Evolutionary conservation across 140 eudicot species (phyloP).

Genomic region (Ambrosia hybrid): DNA sequence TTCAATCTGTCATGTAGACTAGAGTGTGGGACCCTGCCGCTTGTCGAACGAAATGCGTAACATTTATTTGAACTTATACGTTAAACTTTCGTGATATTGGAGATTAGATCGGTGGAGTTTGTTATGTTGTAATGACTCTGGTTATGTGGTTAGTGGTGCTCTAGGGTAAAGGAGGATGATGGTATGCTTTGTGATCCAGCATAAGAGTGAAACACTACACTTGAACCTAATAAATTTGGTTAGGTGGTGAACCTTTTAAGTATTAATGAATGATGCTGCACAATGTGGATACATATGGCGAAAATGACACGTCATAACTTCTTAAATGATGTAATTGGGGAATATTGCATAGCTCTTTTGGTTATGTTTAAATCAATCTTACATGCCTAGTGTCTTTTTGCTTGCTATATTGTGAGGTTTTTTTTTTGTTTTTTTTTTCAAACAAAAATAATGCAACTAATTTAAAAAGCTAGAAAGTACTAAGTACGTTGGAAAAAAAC

Average conservation of each 20-base stretch:
- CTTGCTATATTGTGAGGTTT: neutral
- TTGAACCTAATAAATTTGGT: slow-evolving; percentile 9
- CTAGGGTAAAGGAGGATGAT: neutral
- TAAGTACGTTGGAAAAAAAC: neutral
- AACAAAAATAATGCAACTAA: slow-evolving; percentile 12
- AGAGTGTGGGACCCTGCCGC: neutral
- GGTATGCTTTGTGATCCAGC: neutral
- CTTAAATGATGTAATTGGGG: neutral
- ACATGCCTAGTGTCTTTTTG: slow-evolving; percentile 8
- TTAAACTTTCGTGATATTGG: neutral
- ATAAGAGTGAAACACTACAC: neutral
- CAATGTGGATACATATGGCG: slow-evolving; percentile 6
- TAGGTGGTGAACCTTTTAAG: slow-evolving; percentile 1
- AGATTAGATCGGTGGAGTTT: neutral
- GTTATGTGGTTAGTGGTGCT: neutral
- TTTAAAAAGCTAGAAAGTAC: slow-evolving; percentile 14
- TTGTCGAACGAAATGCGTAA: neutral
- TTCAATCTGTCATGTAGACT: neutral
- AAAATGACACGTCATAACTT: neutral
- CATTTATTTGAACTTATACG: neutral
- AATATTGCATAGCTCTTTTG: neutral
- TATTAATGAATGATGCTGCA: neutral
- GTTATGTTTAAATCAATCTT: slow-evolving; percentile 1
- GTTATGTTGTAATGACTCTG: neutral
- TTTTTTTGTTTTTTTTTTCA: neutral